Evolutionary conservation across 257 asterid genomes (phyloP), one percentile per base, ranked within the genome.

Genomic region (Forsythia suspensa): DNA sequence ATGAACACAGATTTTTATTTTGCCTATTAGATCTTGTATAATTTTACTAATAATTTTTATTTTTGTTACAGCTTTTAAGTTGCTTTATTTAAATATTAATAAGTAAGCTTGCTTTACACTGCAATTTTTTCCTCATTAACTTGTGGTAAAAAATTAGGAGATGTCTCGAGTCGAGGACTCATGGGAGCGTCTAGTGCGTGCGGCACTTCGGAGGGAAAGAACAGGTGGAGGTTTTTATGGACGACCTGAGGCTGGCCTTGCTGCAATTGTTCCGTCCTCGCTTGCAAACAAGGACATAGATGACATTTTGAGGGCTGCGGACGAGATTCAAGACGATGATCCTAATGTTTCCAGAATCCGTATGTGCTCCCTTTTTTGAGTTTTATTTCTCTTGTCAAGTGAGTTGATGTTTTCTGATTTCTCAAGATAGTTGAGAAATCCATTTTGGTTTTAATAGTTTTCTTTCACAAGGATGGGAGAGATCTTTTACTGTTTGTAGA

Each of bases 161-260:
- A 95, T 95, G 99, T 86, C 99, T 87, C 91, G 87, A 80, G 92
- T 88, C 80, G 99, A 95, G 92, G 96, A 89, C 75, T 79, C 85
- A 81, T 95, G 99, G 99, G 99, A 90, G 84, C 89, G 99, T 55
- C 78, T 95, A 87, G 99, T 95, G 79, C 94, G 91, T 69, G 97
- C 98, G 48, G 97, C 99, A 77, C 88, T 95, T n/a, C 91, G 94
- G 42, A 96, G 92, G 73, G 88, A 89, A 85, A 84, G 91, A 82
- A 46, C 80, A 5, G 85, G 90, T 74, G 84, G 83, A 10, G 90
- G 83, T 84, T 85, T 84, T 69, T 85, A 76, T 77, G 91, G 93
- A 41, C 88, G 77, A 68, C 87, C 88, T 0, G 94, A 83, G 63
- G 80, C 92, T 48, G 99, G 98, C 55, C 91, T 95, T 83, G 94